phyloP scores from a whole-genome alignment of 495 filamentous ascomycete species.

The Penicillium parvum region DNA sequence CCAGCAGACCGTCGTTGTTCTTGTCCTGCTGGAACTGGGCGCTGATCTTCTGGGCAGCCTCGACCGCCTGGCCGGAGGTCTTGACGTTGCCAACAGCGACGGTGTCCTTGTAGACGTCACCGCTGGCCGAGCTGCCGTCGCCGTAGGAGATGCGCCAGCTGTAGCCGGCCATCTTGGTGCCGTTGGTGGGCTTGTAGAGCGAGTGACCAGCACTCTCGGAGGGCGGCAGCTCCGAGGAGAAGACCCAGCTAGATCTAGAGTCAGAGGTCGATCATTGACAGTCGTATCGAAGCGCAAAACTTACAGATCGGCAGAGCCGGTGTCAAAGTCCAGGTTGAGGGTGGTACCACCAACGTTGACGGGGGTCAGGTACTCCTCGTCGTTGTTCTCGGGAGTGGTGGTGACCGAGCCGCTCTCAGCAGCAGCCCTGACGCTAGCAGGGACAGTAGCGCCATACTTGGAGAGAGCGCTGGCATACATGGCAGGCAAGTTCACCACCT shows the following conservation, averaged over 20 bases:
- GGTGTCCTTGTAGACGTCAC: constrained; percentile 64
- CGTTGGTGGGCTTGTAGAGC: constrained; percentile 55
- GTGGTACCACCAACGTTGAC: constrained; percentile 60
- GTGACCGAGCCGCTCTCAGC: constrained; percentile 44
- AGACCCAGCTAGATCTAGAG: constrained; percentile 43
- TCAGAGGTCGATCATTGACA: constrained; percentile 5
- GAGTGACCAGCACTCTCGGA: constrained; percentile 53
- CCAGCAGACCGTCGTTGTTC: constrained; percentile 65
- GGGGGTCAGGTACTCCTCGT: constrained; percentile 63
- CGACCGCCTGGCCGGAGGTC: constrained; percentile 63
- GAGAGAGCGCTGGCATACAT: constrained; percentile 35
- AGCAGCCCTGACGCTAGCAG: constrained; percentile 39
- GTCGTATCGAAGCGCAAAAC: constrained; percentile 13
- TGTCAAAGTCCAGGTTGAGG: constrained; percentile 68
- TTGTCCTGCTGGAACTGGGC: constrained; percentile 53
- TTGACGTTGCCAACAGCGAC: constrained; percentile 63
- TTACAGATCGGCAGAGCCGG: constrained; percentile 72
- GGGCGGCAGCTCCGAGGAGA: constrained; percentile 44
- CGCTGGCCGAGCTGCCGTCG: constrained; percentile 61
- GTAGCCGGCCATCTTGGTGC: constrained; percentile 47
- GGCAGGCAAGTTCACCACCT: constrained; percentile 36
- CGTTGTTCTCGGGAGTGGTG: constrained; percentile 53
- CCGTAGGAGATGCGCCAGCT: constrained; percentile 69
- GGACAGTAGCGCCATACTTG: constrained; percentile 45
- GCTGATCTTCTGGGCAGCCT: constrained; percentile 61